Evolutionary conservation across 1,139 yeast genomes (phyloP).

Genomic region (Geotrichum restrictum): DNA sequence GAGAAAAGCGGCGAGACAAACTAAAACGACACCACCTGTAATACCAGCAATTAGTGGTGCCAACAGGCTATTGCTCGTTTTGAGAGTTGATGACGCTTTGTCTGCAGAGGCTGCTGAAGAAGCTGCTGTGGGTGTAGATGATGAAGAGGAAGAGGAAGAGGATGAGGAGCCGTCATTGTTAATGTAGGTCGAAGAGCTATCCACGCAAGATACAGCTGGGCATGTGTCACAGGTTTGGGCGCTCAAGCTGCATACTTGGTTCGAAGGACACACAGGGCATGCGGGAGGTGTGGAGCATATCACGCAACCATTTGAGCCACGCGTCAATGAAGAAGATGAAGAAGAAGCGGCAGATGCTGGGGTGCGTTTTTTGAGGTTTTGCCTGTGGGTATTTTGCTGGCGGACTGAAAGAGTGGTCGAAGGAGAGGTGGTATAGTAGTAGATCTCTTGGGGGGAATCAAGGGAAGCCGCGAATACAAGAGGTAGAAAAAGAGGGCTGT

Average conservation of each 20-base stretch:
- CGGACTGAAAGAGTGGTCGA: not conserved
- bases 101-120: slow-evolving; percentile 1
- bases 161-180: slow-evolving; percentile 13
- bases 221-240: slow-evolving; percentile 56
- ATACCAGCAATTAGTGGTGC: slow-evolving; percentile 19
- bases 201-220: slow-evolving; percentile 37
- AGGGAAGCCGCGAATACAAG: not conserved
- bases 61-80: slow-evolving; percentile 2
- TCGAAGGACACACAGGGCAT: slow-evolving; percentile 24
- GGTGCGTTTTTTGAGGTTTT: not conserved
- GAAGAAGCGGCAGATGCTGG: not conserved
- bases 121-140: not conserved
- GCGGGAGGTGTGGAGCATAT: slow-evolving; percentile 12
- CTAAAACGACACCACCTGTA: slow-evolving; percentile 10
- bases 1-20: slow-evolving; percentile 8
- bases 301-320: slow-evolving; percentile 14
- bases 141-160: slow-evolving; percentile 11
- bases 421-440: no score
- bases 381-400: not conserved
- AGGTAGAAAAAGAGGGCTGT: not conserved
- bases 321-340: not conserved
- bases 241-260: slow-evolving; percentile 36
- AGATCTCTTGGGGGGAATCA: no score
- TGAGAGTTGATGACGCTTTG: not conserved
- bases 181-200: slow-evolving; percentile 19